Evolutionary conservation across 352 stramenopile genomes (phyloP).

Genomic region (Halophytophthora batemanensis): DNA sequence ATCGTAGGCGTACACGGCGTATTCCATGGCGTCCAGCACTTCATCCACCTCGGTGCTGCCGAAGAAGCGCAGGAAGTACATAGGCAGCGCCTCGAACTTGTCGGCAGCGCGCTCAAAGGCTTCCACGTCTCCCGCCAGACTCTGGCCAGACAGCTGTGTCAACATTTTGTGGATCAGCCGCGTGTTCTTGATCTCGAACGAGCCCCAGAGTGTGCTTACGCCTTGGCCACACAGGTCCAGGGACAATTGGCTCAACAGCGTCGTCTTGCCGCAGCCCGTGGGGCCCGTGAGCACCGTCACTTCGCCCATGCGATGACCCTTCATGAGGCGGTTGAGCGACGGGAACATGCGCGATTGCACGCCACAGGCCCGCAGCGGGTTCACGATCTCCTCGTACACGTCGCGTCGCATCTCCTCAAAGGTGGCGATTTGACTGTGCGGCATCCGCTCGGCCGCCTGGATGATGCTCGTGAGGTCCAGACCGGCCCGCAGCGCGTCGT

Average conservation of each 20-base stretch:
- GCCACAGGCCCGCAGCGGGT: slow-evolving; percentile 93
- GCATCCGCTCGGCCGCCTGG: slow-evolving; percentile 72
- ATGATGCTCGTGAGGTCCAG: slow-evolving; percentile 89
- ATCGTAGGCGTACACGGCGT: slow-evolving; percentile 97
- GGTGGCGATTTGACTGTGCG: slow-evolving; percentile 93
- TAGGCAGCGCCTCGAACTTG: slow-evolving; percentile 93
- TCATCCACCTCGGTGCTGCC: slow-evolving; percentile 93
- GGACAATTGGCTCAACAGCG: slow-evolving; percentile 90
- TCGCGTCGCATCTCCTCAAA: slow-evolving; percentile 92
- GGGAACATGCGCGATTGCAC: slow-evolving; percentile 93
- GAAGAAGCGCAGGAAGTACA: slow-evolving; percentile 99
- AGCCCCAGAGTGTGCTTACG: slow-evolving; percentile 98
- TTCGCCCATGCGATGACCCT: slow-evolving; percentile 96
- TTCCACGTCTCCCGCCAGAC: slow-evolving; percentile 65
- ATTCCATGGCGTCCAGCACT: slow-evolving; percentile 98
- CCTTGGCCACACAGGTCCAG: slow-evolving; percentile 91
- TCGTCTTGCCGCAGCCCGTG: slow-evolving; percentile 96
- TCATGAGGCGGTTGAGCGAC: slow-evolving; percentile 94
- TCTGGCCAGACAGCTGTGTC: slow-evolving; percentile 89
- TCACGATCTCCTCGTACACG: slow-evolving; percentile 94
- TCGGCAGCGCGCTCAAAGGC: slow-evolving; percentile 79
- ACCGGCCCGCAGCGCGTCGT: slow-evolving; percentile 93
- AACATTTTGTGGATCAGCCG: slow-evolving; percentile 97
- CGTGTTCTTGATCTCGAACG: slow-evolving; percentile 99
- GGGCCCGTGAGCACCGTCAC: slow-evolving; percentile 98